Evolutionary conservation across 2,329 filamentous ascomycete genomes (phyloP).

Genomic region (Fusarium sp.): DNA sequence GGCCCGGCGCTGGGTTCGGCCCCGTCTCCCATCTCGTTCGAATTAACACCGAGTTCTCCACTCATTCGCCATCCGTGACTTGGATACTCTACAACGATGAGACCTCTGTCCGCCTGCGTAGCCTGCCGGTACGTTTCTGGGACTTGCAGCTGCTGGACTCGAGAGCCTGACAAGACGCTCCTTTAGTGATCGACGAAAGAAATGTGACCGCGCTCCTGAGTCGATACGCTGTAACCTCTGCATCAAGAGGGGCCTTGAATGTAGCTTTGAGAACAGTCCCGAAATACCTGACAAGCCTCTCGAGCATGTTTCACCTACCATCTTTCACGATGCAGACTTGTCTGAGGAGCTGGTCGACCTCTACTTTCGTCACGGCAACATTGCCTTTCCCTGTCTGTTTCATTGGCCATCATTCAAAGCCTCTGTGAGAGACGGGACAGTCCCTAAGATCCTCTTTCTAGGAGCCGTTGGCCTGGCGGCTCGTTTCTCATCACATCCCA

Average conservation of each 20-base stretch:
- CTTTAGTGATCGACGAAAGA: conserved; percentile 4
- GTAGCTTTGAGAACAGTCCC: neutral
- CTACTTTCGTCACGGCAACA: conserved; percentile 6
- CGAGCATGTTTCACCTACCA: neutral
- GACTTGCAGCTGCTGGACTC: neutral
- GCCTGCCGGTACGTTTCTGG: neutral
- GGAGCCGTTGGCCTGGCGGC: neutral
- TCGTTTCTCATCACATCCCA: conserved; percentile 4
- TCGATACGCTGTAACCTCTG: neutral
- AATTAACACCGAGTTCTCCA: neutral
- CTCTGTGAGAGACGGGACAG: neutral
- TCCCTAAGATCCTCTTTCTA: neutral
- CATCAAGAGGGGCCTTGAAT: neutral
- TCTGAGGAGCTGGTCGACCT: neutral
- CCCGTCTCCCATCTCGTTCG: neutral
- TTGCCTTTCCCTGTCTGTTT: neutral
- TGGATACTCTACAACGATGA: neutral
- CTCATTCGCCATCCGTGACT: neutral
- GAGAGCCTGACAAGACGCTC: neutral
- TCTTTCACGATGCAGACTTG: neutral
- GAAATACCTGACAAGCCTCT: neutral
- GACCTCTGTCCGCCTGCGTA: neutral
- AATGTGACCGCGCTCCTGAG: neutral
- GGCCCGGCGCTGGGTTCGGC: neutral
- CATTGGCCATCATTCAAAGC: neutral